These are phyloP conservation scores for Kwoniella botswanensis DNA, from an alignment of 768 basidiomycete genomes.

Conservation along the genomic window DNA sequence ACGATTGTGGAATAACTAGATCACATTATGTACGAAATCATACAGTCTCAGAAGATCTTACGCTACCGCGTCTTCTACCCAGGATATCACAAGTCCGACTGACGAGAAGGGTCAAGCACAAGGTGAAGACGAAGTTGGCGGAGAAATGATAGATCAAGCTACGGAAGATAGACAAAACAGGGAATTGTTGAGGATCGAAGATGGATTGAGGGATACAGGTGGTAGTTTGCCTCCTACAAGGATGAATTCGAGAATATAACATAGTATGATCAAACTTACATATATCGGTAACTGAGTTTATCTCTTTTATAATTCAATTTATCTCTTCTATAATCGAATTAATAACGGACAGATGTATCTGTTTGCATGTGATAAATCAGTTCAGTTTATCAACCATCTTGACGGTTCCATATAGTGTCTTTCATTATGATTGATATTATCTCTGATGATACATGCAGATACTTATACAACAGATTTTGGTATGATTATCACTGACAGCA, in stretches of 20 bases:
- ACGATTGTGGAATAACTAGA: slow-evolving; percentile 18
- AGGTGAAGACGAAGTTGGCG: background rate
- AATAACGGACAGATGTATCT: no score
- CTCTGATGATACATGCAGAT: no score
- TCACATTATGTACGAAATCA: slow-evolving; percentile 46
- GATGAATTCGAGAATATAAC: slow-evolving; percentile 6
- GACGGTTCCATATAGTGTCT: no score
- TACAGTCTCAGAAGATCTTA: slow-evolving; percentile 37
- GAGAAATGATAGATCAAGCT: background rate
- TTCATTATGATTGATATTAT: no score
- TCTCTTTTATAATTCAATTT: no score
- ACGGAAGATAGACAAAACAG: slow-evolving; percentile 3
- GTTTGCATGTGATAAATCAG: no score
- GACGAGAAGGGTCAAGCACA: slow-evolving; percentile 15
- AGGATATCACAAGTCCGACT: background rate
- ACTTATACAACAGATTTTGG: no score
- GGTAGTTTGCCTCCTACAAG: slow-evolving; percentile 13
- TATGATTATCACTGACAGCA: no score
- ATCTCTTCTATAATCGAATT: no score
- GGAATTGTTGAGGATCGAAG: slow-evolving; percentile 14
- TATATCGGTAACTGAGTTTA: no score
- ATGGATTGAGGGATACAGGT: slow-evolving; percentile 21
- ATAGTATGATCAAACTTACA: background rate
- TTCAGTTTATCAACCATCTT: no score
- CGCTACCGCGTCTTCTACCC: background rate